These are phyloP conservation scores for Phoma herbarum DNA, from an alignment of 2,329 filamentous ascomycete genomes.

Conservation along the genomic window DNA sequence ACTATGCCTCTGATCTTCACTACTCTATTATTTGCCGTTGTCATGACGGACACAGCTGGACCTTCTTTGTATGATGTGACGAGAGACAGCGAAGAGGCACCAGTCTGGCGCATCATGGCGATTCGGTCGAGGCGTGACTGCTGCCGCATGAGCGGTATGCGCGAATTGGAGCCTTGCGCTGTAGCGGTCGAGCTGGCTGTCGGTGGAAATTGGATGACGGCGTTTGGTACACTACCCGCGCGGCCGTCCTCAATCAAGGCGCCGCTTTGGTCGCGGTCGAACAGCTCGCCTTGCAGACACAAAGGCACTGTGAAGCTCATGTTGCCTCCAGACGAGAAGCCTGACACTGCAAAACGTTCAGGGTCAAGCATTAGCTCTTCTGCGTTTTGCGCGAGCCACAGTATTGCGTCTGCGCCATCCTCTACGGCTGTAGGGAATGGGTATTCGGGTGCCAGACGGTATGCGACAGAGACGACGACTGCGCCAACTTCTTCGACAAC, in stretches of 20 bases:
- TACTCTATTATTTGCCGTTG: conserved; percentile 50
- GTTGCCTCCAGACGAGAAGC: conserved; percentile 71
- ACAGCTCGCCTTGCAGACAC: conserved; percentile 61
- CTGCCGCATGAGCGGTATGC: conserved; percentile 43
- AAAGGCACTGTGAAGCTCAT: conserved; percentile 69
- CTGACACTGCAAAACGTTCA: conserved; percentile 65
- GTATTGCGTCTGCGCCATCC: conserved; percentile 68
- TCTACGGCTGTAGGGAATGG: conserved; percentile 71
- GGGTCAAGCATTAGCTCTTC: conserved; percentile 65
- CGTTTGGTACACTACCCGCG: conserved; percentile 38
- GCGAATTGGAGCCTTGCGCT: conserved; percentile 48
- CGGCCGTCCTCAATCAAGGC: conserved; percentile 40
- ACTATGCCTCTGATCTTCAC: conserved; percentile 63
- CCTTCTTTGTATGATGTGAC: conserved; percentile 50
- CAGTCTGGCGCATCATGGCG: conserved; percentile 47
- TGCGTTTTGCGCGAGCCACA: conserved; percentile 66
- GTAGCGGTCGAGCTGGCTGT: conserved; percentile 25
- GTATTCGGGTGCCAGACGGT: conserved; percentile 67
- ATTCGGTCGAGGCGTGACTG: conserved; percentile 46
- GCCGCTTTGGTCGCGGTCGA: conserved; percentile 43
- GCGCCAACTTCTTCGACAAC: conserved; percentile 65
- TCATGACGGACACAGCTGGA: conserved; percentile 43
- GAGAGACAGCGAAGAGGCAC: conserved; percentile 47
- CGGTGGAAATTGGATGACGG: conserved; percentile 29
- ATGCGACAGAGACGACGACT: conserved; percentile 68